Evolutionary conservation across 495 filamentous ascomycete genomes (phyloP), one percentile per base, ranked within the genome.

Genomic region (Viridothelium virens): DNA sequence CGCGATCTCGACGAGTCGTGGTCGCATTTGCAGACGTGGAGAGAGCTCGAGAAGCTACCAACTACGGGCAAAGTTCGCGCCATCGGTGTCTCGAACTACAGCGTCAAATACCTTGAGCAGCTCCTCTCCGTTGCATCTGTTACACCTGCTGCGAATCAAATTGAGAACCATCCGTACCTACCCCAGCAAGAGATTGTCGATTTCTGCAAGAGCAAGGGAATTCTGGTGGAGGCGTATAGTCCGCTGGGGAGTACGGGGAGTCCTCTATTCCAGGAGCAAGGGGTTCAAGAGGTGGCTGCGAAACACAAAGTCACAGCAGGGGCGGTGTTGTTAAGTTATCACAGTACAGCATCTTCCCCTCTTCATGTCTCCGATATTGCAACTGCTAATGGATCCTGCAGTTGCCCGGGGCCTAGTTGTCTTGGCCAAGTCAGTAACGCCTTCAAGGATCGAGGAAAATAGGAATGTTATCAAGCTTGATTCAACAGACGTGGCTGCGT

Each of bases 11-110:
- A 85, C 70, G 82, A 79, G 73, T 74, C 74, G 69, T 84, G 85
- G 79, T 83, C 83, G 59, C 87, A 91, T 71, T 76, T 89, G 65
- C 81, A 87, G 25, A 92, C 89, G 62, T 94, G 88, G 87, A 87
- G 87, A 77, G 83, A 79, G 74, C 89, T 95, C 85, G 91, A 95
- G 78, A 84, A 83, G 71, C 80, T 94, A 7, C 73, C 88, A 0
- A 74, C 68, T 12, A 86, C 83, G 0, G 87, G 87, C 67, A 92
- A 92, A 79, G 81, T 82, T 62, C 86, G 82, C 76, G 86, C 88
- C 18, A 91, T 95, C 69, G 91, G 91, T 63, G 89, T 95, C 37
- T 89, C 84, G 67, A 95, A 96, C 77, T 93, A 91, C 81, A 89
- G 86, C 74, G 80, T 83, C 63, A 77, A 78, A 63, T 91, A 87